phyloP scores from a whole-genome alignment of 140 eudicot genomes.

The Stevia rebaudiana region DNA sequence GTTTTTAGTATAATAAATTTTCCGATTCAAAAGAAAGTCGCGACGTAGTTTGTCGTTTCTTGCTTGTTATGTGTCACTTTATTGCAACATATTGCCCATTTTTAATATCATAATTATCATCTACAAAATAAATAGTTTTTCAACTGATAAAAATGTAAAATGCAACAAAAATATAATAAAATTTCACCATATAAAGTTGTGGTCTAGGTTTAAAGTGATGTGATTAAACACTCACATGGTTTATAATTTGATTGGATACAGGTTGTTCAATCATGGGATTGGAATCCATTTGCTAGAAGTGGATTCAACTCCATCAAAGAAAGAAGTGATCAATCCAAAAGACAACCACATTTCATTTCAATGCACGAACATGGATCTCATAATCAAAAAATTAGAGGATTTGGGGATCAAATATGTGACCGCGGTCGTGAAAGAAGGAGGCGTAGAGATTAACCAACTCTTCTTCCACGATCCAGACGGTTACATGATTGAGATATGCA shows the following conservation, averaged over 20 bases:
- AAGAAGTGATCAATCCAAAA: conserved; percentile 59
- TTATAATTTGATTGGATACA: background rate
- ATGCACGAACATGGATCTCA: conserved; percentile 51
- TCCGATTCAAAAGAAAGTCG: no score
- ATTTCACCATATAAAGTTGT: no score
- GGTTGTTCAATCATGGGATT: conserved; percentile 41
- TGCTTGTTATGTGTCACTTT: no score
- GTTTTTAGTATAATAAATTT: background rate
- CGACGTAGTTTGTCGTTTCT: no score
- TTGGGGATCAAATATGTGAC: conserved; percentile 52
- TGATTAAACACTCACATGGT: background rate
- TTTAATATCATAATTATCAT: no score
- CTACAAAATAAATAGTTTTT: no score
- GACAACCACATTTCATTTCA: conserved; percentile 85
- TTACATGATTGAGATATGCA: conserved; percentile 91
- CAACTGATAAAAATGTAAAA: no score
- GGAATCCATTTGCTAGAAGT: conserved; percentile 66
- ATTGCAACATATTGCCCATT: no score
- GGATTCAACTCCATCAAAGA: conserved; percentile 37
- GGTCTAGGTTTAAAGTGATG: background rate
- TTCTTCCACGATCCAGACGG: conserved; percentile 95
- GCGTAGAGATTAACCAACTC: conserved; percentile 67
- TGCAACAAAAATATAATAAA: no score
- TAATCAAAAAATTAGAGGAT: conserved; percentile 40
- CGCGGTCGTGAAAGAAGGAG: conserved; percentile 73